Base-by-base conservation (phyloP, 2,329 filamentous ascomycete species). In the Botrytis medusae region DNA sequence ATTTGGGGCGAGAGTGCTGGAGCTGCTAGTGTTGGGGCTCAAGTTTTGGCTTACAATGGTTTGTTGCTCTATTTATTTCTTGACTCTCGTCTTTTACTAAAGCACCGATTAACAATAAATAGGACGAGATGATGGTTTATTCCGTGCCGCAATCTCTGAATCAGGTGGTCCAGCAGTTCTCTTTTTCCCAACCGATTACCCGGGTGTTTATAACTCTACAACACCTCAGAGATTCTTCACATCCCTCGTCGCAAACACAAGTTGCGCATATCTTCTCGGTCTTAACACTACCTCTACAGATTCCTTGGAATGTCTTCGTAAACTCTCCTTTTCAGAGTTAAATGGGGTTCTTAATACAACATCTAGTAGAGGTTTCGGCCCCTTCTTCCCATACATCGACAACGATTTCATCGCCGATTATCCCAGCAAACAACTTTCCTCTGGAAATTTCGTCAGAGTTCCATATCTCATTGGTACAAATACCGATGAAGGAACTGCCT, bases 111-210 rank as follows among this genome's bases (percentile, higher is more conserved):
- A 64, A 72, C 32, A 57, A 8, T 14, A 1, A 7, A 7, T 42
- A 77, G 85, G 88, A 0, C 82, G 87, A 44, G 84, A 90, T 70
- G 87, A 90, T 72, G 81, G 82, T 0, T 83, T 90, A 0, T 89
- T 89, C 77, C 82, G 84, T 6, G 84, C 78, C 9, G 87, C 82
- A 1, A 87, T 88, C 29, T 83, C 83, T 54, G 78, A 89, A 75
- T 88, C 85, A 2, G 77, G 78, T 8, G 75, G 75, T 16, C 75
- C 77, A 82, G 73, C 71, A 2, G 69, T 74, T 1, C 25, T 18
- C 12, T 77, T 74, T 61, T 76, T 75, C 72, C 65, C 69, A 2
- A 20, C 46, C 5, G 12, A 7, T 25, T 48, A 73, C 29, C 32
- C 48, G 8, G n/a, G 25, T 12, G 71, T 71, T 9, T 75, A 74